These are phyloP conservation scores for Domatiomyces globalis DNA, from an alignment of 2,329 filamentous ascomycete species.

Conservation along the genomic window DNA sequence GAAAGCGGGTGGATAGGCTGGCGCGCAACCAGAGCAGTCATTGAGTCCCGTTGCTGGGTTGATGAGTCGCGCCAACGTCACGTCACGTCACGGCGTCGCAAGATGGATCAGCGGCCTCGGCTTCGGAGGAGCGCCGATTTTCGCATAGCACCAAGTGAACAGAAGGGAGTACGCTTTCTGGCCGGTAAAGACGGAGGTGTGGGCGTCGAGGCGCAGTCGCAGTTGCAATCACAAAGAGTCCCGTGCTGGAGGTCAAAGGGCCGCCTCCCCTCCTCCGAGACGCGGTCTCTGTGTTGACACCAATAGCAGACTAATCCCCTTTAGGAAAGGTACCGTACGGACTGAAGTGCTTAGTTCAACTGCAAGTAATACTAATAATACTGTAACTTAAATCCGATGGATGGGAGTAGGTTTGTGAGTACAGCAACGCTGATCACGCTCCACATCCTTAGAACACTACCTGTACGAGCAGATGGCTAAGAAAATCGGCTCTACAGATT, in stretches of 20 bases:
- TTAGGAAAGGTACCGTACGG: not conserved
- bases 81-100: constrained; percentile 5
- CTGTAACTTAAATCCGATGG: not conserved
- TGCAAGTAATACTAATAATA: too few relatives aligned
- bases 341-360: not conserved
- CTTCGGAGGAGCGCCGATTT: not conserved
- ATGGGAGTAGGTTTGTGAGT: too few relatives aligned
- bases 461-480: not conserved
- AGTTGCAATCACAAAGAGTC: too few relatives aligned
- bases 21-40: constrained; percentile 22
- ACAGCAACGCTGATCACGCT: too few relatives aligned
- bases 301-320: not conserved
- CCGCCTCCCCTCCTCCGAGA: not conserved
- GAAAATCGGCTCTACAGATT: not conserved
- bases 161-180: not conserved
- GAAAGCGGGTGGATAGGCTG: constrained; percentile 21
- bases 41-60: constrained; percentile 10
- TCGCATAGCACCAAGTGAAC: not conserved
- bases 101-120: not conserved
- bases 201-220: too few relatives aligned
- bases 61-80: constrained; percentile 4
- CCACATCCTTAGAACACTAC: not conserved
- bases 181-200: too few relatives aligned
- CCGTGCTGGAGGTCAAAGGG: not conserved
- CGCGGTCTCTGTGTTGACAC: not conserved